These are phyloP conservation scores for Acorus gramineus DNA, from an alignment of 106 monocot species.

Conservation along the genomic window DNA sequence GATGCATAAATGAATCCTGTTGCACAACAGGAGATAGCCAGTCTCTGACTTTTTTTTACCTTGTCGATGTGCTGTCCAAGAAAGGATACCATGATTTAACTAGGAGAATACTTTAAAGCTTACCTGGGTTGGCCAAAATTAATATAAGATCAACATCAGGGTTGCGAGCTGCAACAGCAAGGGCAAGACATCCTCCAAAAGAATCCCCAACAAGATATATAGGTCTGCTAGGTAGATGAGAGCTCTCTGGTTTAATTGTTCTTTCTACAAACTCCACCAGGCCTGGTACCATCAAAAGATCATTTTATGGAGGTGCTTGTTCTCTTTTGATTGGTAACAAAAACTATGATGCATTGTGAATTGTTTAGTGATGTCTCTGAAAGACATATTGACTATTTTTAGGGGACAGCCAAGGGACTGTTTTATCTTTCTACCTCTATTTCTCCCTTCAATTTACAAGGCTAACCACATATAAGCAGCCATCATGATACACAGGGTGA, in stretches of 20 bases:
- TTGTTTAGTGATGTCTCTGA: too few relatives aligned
- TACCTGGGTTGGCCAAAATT: constrained; percentile 81
- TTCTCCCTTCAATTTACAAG: too few relatives aligned
- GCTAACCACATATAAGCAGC: too few relatives aligned
- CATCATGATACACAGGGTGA: too few relatives aligned
- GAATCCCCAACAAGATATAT: constrained; percentile 88
- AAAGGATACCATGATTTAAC: too few relatives aligned
- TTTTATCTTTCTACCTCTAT: too few relatives aligned
- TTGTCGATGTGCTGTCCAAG: too few relatives aligned
- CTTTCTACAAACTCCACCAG: constrained; percentile 58
- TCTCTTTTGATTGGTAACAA: neutral
- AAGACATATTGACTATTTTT: too few relatives aligned
- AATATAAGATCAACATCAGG: constrained; percentile 64
- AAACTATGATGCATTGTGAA: neutral
- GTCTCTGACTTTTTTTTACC: too few relatives aligned
- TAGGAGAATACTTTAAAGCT: neutral
- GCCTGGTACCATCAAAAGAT: constrained; percentile 23
- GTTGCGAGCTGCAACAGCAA: constrained; percentile 68
- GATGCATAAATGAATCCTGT: neutral
- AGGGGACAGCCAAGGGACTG: too few relatives aligned
- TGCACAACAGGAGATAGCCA: neutral
- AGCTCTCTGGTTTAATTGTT: constrained; percentile 32
- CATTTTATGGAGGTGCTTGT: neutral
- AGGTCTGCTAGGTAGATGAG: constrained; percentile 27
- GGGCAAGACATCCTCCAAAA: constrained; percentile 76